phyloP scores from a whole-genome alignment of 2,329 filamentous ascomycete genomes.

The Calonectria montana region DNA sequence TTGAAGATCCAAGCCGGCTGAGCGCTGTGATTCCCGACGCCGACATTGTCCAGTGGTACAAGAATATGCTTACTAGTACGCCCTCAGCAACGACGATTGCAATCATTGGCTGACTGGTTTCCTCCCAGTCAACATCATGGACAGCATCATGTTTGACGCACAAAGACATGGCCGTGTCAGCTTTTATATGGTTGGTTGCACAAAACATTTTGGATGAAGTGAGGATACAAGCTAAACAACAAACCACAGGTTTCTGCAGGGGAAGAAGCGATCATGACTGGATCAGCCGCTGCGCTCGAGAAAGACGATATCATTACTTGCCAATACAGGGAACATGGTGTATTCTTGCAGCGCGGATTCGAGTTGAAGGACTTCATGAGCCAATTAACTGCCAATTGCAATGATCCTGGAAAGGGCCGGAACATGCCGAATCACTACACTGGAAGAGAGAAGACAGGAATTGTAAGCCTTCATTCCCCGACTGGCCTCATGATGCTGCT shows the following conservation, averaged over 20 bases:
- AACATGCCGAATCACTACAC: constrained; percentile 94
- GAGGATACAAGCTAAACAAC: too few relatives aligned
- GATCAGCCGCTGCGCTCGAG: constrained; percentile 79
- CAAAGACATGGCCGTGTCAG: constrained; percentile 86
- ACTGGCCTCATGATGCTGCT: too few relatives aligned
- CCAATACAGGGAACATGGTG: constrained; percentile 89
- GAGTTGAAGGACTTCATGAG: constrained; percentile 87
- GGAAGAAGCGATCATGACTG: constrained; percentile 89
- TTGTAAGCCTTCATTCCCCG: too few relatives aligned
- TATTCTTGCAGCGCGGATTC: constrained; percentile 88
- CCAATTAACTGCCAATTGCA: constrained; percentile 84
- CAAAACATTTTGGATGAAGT: too few relatives aligned
- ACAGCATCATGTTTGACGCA: constrained; percentile 92
- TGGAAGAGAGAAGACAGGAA: constrained; percentile 80
- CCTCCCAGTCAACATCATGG: constrained; percentile 75
- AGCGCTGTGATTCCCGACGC: not conserved
- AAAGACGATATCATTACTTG: constrained; percentile 85
- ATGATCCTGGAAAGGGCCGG: constrained; percentile 80
- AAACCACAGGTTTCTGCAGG: constrained; percentile 67
- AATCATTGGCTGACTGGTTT: not conserved
- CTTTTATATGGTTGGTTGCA: constrained; percentile 99
- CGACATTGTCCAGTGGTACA: constrained; percentile 18
- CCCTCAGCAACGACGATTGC: too few relatives aligned
- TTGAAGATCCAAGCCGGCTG: not conserved
- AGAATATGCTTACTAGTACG: constrained; percentile 27